Conservation (phyloP, 192 early-diverging fungal genomes). For the Chytriomyces confervae region DNA sequence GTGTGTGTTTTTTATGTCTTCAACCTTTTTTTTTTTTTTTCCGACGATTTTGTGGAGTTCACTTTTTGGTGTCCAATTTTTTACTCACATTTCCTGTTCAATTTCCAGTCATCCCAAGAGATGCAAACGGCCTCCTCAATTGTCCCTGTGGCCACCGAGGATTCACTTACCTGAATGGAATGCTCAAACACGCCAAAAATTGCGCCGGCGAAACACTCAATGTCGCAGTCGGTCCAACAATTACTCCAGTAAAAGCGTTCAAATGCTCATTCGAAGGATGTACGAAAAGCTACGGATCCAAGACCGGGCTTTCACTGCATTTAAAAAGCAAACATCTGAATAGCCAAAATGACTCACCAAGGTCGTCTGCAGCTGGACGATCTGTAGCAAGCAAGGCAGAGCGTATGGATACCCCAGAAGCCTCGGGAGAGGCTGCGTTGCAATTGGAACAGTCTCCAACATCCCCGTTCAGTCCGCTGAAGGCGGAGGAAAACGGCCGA, state of each 20-base stretch:
- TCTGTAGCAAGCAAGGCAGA: background rate
- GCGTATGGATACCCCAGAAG: background rate
- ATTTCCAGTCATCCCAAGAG: background rate
- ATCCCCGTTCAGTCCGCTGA: too few species aligned
- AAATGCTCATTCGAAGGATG: background rate
- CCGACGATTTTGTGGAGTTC: too few species aligned
- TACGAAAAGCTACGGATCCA: background rate
- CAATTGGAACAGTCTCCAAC: too few species aligned
- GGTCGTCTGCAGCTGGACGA: background rate
- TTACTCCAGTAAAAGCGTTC: background rate
- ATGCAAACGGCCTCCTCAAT: background rate
- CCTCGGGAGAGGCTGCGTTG: background rate
- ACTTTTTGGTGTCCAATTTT: too few species aligned
- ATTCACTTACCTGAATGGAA: background rate
- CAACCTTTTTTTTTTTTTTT: background rate
- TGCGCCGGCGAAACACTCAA: background rate
- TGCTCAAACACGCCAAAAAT: background rate
- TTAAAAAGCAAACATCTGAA: background rate
- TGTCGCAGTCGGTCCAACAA: background rate
- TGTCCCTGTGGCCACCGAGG: background rate
- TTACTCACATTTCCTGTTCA: background rate
- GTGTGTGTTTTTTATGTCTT: background rate
- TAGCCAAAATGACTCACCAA: background rate
- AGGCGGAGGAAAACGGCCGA: background rate
- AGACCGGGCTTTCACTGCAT: background rate